These are phyloP conservation scores for Firmiana major DNA, from an alignment of 345 rosid genomes.

Conservation along the genomic window DNA sequence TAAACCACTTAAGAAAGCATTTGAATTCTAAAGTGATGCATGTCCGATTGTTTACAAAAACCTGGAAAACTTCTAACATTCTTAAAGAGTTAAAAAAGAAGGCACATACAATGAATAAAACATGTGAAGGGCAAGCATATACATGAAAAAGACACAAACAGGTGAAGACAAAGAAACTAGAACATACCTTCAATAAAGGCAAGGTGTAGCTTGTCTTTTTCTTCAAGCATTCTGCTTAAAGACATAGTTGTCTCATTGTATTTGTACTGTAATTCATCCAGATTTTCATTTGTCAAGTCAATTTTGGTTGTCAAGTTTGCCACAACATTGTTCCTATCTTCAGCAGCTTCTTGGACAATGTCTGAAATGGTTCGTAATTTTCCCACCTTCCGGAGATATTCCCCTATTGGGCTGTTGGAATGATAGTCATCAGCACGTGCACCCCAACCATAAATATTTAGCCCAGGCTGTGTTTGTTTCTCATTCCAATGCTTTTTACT, in stretches of 20 bases:
- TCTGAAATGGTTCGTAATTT: slow-evolving; percentile 50
- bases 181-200: slow-evolving; percentile 66
- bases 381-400: slow-evolving; percentile 58
- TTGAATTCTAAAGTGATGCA: neutral
- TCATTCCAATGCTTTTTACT: slow-evolving; percentile 58
- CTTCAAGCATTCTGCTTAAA: slow-evolving; percentile 58
- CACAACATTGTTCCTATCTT: slow-evolving; percentile 41
- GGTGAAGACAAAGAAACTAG: neutral
- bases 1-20: neutral
- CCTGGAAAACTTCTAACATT: neutral
- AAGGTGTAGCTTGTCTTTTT: slow-evolving; percentile 56
- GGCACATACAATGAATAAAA: neutral
- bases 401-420: slow-evolving; percentile 61
- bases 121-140: neutral
- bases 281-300: slow-evolving; percentile 57
- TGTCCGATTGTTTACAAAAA: neutral
- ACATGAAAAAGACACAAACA: slow-evolving; percentile 3
- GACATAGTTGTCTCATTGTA: slow-evolving; percentile 62
- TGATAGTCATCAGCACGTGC: slow-evolving; percentile 69
- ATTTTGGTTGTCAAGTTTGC: slow-evolving; percentile 49
- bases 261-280: slow-evolving; percentile 45
- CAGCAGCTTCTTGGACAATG: slow-evolving; percentile 41
- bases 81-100: neutral
- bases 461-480: slow-evolving; percentile 28
- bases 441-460: slow-evolving; percentile 65